Conservation (phyloP, 2,329 filamentous ascomycete species). For the Colletotrichum liriopes region DNA sequence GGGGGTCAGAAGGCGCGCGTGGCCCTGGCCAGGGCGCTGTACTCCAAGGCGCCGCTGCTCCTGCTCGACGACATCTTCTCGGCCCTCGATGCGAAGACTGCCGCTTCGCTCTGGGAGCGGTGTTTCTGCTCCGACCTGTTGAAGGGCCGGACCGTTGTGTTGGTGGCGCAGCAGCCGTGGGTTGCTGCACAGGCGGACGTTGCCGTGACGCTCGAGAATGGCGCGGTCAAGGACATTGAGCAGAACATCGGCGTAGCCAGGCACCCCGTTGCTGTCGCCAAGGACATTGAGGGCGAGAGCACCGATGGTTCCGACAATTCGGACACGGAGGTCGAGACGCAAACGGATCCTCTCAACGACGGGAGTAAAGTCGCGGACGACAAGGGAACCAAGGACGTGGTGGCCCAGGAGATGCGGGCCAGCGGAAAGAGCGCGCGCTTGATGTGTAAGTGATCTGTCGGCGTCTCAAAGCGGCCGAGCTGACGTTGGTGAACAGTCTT, state of each 20-base stretch:
- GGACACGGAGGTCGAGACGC: slow-evolving; percentile 50
- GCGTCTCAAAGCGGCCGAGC: slow-evolving; percentile 8
- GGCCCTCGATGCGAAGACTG: slow-evolving; percentile 72
- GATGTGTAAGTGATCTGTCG: slow-evolving; percentile 54
- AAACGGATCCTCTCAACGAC: slow-evolving; percentile 50
- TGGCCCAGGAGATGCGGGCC: slow-evolving; percentile 63
- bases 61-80: slow-evolving; percentile 74
- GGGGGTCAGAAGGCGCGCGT: slow-evolving; percentile 72
- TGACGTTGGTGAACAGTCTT: slow-evolving; percentile 54
- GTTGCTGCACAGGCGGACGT: slow-evolving; percentile 67
- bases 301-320: slow-evolving; percentile 47
- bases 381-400: slow-evolving; percentile 58
- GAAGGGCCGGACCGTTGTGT: slow-evolving; percentile 67
- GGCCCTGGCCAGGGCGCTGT: slow-evolving; percentile 70
- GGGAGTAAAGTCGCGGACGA: slow-evolving; percentile 53
- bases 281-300: slow-evolving; percentile 55
- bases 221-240: slow-evolving; percentile 58
- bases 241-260: slow-evolving; percentile 63
- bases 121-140: slow-evolving; percentile 72
- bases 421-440: slow-evolving; percentile 63
- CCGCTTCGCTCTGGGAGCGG: slow-evolving; percentile 68
- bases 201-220: slow-evolving; percentile 62
- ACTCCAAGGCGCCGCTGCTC: slow-evolving; percentile 69
- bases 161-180: slow-evolving; percentile 72
- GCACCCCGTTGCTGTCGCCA: slow-evolving; percentile 60